Evolutionary conservation across 768 basidiomycete species (phyloP), one percentile per base, ranked within the genome.

Genomic region (Phaeotremella skinneri): DNA sequence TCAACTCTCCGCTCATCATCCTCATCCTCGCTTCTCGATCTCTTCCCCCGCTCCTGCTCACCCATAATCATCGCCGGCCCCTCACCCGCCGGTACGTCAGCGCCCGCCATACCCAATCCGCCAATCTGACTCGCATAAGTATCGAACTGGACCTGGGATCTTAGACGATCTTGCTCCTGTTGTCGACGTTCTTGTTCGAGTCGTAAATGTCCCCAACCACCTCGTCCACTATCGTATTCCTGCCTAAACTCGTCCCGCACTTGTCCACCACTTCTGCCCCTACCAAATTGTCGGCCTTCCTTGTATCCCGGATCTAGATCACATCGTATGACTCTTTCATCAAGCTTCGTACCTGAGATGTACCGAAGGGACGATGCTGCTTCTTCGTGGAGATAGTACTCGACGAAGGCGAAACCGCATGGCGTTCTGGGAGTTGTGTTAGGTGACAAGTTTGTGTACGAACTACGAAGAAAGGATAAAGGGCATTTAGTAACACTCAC

Each of bases 301-400:
- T 86, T 86, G 79, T 97, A 99, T 4, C 96, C 96, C 26, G 92
- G 82, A 80, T 99, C 96, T 72, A 99, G 80, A 80, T 99, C 96
- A 72, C 93, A 97, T 48, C 96, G 88, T 63, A 99, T 94, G 68
- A 99, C 90, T 31, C 96, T 88, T 79, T 99, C 96, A 78, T 99
- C 96, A 21, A 99, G 85, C 80, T 98, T 98, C 32, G 93, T 92
- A n/a, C 94, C 96, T 51, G 89, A 91, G 68, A 98, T 85, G 76
- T 96, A 93, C 49, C 88, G 86, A 84, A 98, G 86, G 62, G 88
- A 87, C 41, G 91, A 89, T 39, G 96, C 81, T 17, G 96, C 94
- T 78, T 98, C 93, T 4, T 85, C 82, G 71, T 97, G 91, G 9
- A 90, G 90, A 75, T 97, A 98, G 75, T 90, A 99, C 60, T 78